These are phyloP conservation scores for Exophiala dermatitidis DNA, from an alignment of 2,329 filamentous ascomycete species.

Conservation along the genomic window DNA sequence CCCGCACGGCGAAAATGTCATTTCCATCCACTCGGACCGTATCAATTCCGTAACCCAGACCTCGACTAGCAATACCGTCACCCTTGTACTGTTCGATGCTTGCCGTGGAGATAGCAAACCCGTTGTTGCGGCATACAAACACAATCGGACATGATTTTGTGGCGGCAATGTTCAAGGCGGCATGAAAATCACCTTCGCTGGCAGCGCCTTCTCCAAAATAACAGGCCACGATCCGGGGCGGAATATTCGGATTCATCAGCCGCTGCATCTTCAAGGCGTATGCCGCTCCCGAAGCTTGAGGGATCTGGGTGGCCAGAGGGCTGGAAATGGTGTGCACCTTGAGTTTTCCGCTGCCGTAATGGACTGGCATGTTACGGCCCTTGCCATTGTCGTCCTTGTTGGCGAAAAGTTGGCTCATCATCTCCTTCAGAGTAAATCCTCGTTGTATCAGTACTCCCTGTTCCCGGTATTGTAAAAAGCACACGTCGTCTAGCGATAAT, in stretches of 20 bases:
- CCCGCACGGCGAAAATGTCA: constrained; percentile 80
- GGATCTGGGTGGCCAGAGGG: constrained; percentile 79
- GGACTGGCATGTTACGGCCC: constrained; percentile 94
- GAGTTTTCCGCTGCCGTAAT: constrained; percentile 70
- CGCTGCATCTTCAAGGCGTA: constrained; percentile 81
- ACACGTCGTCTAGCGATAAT: constrained; percentile 72
- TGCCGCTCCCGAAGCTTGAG: constrained; percentile 77
- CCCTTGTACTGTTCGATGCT: constrained; percentile 87
- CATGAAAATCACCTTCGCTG: constrained; percentile 86
- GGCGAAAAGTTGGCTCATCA: constrained; percentile 92
- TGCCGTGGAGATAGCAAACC: constrained; percentile 83
- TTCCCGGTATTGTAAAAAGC: constrained; percentile 93
- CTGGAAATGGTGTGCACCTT: constrained; percentile 90
- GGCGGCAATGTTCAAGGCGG: constrained; percentile 82
- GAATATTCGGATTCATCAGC: constrained; percentile 60
- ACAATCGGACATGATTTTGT: constrained; percentile 80
- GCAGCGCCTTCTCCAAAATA: constrained; percentile 91
- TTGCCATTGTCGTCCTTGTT: constrained; percentile 72
- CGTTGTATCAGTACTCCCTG: constrained; percentile 84
- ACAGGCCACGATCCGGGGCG: constrained; percentile 65
- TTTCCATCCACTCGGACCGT: constrained; percentile 92
- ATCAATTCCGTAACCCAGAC: constrained; percentile 87
- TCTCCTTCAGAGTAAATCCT: constrained; percentile 77
- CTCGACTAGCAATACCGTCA: constrained; percentile 80
- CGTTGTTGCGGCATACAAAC: constrained; percentile 89